phyloP scores from a whole-genome alignment of 495 filamentous ascomycete genomes.

The Pyronema domesticum region DNA sequence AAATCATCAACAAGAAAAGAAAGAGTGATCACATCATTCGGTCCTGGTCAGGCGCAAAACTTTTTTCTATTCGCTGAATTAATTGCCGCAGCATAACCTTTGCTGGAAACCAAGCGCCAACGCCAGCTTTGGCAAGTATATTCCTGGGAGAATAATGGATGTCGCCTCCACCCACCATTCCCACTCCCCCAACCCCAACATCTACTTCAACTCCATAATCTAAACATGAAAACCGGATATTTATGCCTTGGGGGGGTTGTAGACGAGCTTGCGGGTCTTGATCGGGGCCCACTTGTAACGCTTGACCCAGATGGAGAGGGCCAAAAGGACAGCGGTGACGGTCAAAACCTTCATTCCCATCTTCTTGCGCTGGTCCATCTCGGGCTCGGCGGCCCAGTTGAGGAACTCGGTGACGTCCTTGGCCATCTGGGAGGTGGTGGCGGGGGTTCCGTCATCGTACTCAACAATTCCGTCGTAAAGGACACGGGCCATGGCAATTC shows the following conservation, averaged over 20 bases:
- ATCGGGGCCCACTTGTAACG: conserved; percentile 93
- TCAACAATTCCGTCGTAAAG: conserved; percentile 95
- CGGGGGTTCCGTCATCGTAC: conserved; percentile 92
- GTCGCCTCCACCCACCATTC: no score
- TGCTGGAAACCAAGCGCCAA: no score
- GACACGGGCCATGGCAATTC: conserved; percentile 97
- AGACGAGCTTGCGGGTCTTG: conserved; percentile 81
- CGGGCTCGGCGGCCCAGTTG: conserved; percentile 96
- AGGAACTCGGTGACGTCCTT: conserved; percentile 98
- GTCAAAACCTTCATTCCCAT: conserved; percentile 93
- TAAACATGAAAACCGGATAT: not conserved
- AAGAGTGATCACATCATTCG: no score
- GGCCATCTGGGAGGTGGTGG: conserved; percentile 94
- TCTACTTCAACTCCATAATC: no score
- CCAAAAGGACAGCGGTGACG: conserved; percentile 58
- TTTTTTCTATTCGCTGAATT: no score
- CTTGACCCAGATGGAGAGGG: conserved; percentile 93
- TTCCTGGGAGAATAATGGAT: no score
- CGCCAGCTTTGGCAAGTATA: no score
- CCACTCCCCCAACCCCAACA: no score
- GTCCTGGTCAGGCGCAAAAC: no score
- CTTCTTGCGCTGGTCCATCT: conserved; percentile 97
- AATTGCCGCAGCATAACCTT: no score
- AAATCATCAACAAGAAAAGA: no score
- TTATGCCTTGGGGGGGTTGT: conserved; percentile 22